Base-by-base conservation (phyloP, 2,329 filamentous ascomycete species). In the Aspergillus flavus region DNA sequence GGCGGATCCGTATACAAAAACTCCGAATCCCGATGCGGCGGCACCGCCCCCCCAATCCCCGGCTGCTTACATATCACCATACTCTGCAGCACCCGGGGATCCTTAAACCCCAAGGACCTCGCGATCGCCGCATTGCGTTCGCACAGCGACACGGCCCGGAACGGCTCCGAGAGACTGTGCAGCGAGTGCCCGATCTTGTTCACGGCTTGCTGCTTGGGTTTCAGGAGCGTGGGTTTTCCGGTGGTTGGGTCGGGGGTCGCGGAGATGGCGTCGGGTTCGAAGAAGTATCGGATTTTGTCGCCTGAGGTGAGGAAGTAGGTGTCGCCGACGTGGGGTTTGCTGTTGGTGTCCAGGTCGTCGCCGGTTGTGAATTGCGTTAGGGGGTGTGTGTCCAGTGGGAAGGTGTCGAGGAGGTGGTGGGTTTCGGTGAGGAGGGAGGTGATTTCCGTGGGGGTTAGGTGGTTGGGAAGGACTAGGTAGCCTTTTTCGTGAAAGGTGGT, bases 21-120 rank as follows among this genome's bases (percentile, higher is more conserved):
- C 0, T 93, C 94, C 68, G 87, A 92, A 78, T 98, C 94, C 80
- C 97, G 94, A 77, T 99, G 95, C 26, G 93, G 88, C 1, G 91
- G 93, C 50, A 98, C 95, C 2, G 91, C 91, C 26, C 92, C 94
- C 32, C 95, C 95, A 59, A 98, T 97, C 79, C 96, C 92, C 26
- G 95, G 94, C 80, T 97, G 94, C 79, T 99, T 99, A 86, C 93
- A 97, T 71, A 99, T 98, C 32, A 98, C 85, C 95, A 99, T 99
- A 76, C 91, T 95, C 83, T 99, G 95, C 58, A 99, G 83, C 6
- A 90, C 84, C 23, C 90, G 83, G 2, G 94, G 92, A 76, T 96
- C 92, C 5, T 69, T 72, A 81, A 93, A 97, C 2, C 90, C 90
- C 12, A 97, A 83, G 10, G 85, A 85, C 52, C 82, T 81, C 1